A percentile compares a stretch with the other conserved stretches of the same genome.
Conservation (phyloP, 768 basidiomycete genomes). For the Leccinum sublutescens region DNA sequence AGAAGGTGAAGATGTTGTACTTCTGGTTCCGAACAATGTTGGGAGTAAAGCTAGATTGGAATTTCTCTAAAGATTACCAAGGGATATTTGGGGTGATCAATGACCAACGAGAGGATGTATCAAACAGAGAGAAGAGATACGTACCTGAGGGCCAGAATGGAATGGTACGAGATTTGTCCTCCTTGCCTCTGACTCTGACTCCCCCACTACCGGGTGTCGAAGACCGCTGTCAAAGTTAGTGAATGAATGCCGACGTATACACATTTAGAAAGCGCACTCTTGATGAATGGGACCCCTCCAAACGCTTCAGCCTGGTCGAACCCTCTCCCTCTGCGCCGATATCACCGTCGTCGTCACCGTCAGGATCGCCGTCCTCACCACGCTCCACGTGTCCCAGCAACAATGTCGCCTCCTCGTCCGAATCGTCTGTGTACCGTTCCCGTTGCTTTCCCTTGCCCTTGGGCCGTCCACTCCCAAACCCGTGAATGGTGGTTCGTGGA, state of each 20-base stretch:
- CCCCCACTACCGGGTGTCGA: constrained; percentile 16
- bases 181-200: constrained; percentile 25
- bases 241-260: neutral
- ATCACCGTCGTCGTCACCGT: constrained; percentile 39
- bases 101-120: neutral
- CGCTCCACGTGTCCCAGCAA: constrained; percentile 38
- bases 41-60: constrained; percentile 70
- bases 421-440: constrained; percentile 61
- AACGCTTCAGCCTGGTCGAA: constrained; percentile 27
- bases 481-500: constrained; percentile 20
- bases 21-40: constrained; percentile 98
- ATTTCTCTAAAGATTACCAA: constrained; percentile 50
- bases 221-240: constrained; percentile 16
- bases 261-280: constrained; percentile 13
- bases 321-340: constrained; percentile 33
- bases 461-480: constrained; percentile 13
- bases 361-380: constrained; percentile 35
- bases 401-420: constrained; percentile 59
- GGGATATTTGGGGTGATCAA: neutral
- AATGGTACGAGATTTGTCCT: constrained; percentile 75
- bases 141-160: constrained; percentile 74
- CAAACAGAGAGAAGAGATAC: constrained; percentile 8
- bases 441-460: constrained; percentile 44
- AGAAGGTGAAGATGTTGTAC: constrained; percentile 95
- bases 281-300: constrained; percentile 22